These are phyloP conservation scores for Dispira parvispora DNA, from an alignment of 192 early-diverging fungal genomes.

Conservation along the genomic window DNA sequence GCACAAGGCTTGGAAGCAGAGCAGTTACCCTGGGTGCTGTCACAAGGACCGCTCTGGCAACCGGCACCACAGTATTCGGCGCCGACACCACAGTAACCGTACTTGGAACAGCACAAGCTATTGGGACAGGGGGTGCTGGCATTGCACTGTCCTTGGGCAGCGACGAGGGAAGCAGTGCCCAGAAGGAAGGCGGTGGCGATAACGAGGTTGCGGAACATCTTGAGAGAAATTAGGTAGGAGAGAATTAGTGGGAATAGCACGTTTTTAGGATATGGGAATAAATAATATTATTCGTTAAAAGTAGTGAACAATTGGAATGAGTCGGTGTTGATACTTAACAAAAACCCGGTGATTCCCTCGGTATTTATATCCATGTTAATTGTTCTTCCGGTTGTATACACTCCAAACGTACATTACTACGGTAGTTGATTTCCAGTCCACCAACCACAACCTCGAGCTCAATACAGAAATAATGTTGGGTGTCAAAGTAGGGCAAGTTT, in stretches of 20 bases:
- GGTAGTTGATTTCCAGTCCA: no score
- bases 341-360: background rate
- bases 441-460: no score
- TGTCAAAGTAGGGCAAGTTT: no score
- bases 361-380: background rate
- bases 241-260: background rate
- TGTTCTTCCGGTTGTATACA: background rate
- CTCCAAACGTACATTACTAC: no score
- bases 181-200: background rate
- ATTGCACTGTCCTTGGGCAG: background rate
- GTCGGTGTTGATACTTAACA: background rate
- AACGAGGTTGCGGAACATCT: background rate
- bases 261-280: background rate
- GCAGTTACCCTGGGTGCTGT: background rate
- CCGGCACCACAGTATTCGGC: slow-evolving; percentile 1
- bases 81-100: background rate
- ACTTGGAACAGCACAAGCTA: background rate
- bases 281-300: background rate
- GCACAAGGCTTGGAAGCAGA: background rate
- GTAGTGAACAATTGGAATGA: background rate
- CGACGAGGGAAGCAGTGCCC: background rate
- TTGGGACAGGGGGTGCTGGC: background rate
- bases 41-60: background rate
- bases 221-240: background rate
- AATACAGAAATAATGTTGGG: no score